Percentiles rank a stretch among this genome's conserved stretches.
These are phyloP conservation scores for Quercus lobata DNA, from an alignment of 331 rosid species.

Conservation along the genomic window DNA sequence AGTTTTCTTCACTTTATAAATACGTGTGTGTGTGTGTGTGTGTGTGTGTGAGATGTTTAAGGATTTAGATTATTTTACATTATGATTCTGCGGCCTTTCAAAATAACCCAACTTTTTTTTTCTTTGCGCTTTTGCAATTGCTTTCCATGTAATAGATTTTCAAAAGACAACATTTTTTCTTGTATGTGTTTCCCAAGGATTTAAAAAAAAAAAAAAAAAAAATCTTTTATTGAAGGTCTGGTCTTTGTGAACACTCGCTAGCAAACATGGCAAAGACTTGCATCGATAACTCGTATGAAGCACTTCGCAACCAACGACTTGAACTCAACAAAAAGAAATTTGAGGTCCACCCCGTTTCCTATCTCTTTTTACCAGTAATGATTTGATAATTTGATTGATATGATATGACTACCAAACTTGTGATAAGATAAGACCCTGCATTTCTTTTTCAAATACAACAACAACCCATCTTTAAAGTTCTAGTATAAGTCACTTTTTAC, in stretches of 20 bases:
- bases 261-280: constrained; percentile 29
- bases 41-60: too few relatives aligned
- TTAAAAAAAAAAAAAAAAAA: neutral
- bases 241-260: neutral
- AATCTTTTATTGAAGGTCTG: neutral
- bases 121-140: too few relatives aligned
- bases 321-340: constrained; percentile 66
- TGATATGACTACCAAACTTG: too few relatives aligned
- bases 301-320: constrained; percentile 61
- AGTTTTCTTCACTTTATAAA: too few relatives aligned
- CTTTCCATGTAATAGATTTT: too few relatives aligned
- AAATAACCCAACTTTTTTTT: too few relatives aligned
- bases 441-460: neutral
- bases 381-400: too few relatives aligned
- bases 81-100: too few relatives aligned
- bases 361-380: neutral
- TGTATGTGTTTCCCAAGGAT: neutral
- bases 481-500: neutral
- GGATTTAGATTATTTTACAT: too few relatives aligned
- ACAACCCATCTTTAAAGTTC: neutral
- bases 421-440: neutral
- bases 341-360: constrained; percentile 35
- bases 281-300: constrained; percentile 46
- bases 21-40: rapidly evolving
- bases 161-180: neutral